A percentile compares a stretch with the other conserved stretches of the same genome.
Conservation (phyloP, 2,329 filamentous ascomycete genomes). For the Torrubiellomyces zombiae region DNA sequence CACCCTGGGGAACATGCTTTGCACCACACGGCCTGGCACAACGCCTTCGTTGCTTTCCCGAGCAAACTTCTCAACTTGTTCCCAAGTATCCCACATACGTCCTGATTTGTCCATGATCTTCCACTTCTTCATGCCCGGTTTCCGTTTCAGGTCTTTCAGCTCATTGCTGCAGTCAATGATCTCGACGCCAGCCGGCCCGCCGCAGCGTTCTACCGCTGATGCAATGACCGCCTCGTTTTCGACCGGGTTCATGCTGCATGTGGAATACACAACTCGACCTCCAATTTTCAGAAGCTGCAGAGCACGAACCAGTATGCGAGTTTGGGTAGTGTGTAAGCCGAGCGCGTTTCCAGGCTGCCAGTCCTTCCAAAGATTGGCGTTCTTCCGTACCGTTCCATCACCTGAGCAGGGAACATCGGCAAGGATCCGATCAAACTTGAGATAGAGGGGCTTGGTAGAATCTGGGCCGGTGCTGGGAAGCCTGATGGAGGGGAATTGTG, state of each 20-base stretch:
- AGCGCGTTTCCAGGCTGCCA: constrained; percentile 81
- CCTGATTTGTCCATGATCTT: constrained; percentile 79
- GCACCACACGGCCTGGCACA: constrained; percentile 50
- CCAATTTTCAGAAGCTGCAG: constrained; percentile 93
- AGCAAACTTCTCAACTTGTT: constrained; percentile 58
- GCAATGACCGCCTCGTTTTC: constrained; percentile 91
- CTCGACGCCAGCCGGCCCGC: constrained; percentile 63
- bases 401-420: constrained; percentile 95
- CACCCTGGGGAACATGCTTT: constrained; percentile 68
- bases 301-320: constrained; percentile 77
- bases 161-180: constrained; percentile 70
- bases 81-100: constrained; percentile 64
- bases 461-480: constrained; percentile 45
- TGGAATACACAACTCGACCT: constrained; percentile 90
- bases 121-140: constrained; percentile 66
- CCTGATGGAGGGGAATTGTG: constrained; percentile 82
- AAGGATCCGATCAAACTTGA: constrained; percentile 93
- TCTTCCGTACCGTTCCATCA: constrained; percentile 88
- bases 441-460: constrained; percentile 46
- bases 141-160: constrained; percentile 61
- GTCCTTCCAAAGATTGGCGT: constrained; percentile 83
- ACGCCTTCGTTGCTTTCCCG: constrained; percentile 37
- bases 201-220: constrained; percentile 77
- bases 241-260: constrained; percentile 95
- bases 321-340: constrained; percentile 73